Conservation (phyloP, 345 rosid genomes). For the Viola odorata region DNA sequence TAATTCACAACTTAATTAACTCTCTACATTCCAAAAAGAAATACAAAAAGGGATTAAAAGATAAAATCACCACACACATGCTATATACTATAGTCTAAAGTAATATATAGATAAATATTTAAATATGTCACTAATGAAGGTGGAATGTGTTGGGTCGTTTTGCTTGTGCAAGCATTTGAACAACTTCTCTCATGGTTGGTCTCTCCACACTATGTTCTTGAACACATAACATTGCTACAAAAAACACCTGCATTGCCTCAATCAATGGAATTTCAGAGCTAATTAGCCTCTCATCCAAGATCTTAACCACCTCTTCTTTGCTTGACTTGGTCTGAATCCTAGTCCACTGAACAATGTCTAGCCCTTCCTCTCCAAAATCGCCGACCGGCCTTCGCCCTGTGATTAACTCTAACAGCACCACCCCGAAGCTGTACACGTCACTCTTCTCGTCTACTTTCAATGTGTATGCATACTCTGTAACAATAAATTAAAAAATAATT, state of each 20-base stretch:
- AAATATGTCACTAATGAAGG: conserved; percentile 10
- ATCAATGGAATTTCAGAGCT: conserved; percentile 29
- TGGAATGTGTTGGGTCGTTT: conserved; percentile 44
- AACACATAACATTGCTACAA: conserved; percentile 54
- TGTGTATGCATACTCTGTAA: conserved; percentile 64
- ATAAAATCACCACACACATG: too few species aligned
- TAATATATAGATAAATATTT: too few species aligned
- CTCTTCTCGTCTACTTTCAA: conserved; percentile 66
- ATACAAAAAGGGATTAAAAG: too few species aligned
- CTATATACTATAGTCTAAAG: too few species aligned
- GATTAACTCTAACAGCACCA: conserved; percentile 51
- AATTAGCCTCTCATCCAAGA: conserved; percentile 41
- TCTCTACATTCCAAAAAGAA: too few species aligned
- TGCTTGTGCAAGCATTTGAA: conserved; percentile 62
- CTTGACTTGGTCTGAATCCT: conserved; percentile 31
- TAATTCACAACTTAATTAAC: background rate
- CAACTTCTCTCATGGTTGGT: conserved; percentile 69
- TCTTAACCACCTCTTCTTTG: conserved; percentile 33
- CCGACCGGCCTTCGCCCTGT: conserved; percentile 59
- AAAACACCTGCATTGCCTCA: conserved; percentile 52
- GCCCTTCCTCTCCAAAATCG: conserved; percentile 49
- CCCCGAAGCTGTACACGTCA: conserved; percentile 75
- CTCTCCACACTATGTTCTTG: conserved; percentile 62
- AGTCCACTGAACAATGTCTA: conserved; percentile 64
- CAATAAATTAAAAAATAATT: background rate